These are phyloP conservation scores for Termitomyces sp. DNA, from an alignment of 768 basidiomycete species.

Conservation along the genomic window DNA sequence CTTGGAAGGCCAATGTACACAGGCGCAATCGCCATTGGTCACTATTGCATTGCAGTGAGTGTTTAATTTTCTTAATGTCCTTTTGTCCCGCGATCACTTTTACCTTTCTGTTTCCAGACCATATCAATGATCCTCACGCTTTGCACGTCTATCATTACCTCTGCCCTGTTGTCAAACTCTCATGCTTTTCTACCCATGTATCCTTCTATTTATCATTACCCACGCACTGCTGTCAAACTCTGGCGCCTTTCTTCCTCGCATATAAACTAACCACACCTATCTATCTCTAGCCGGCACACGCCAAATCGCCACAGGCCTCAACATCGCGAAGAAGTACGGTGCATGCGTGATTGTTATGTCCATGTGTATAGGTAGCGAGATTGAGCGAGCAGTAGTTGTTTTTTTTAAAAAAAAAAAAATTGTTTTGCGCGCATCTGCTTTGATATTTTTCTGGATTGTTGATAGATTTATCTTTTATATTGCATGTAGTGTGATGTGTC, in stretches of 20 bases:
- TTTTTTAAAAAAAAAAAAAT: no score
- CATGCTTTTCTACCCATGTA: no score
- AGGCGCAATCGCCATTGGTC: constrained; percentile 90
- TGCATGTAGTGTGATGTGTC: no score
- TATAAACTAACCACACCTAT: neutral
- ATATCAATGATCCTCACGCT: no score
- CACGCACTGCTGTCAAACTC: neutral
- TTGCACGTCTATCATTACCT: no score
- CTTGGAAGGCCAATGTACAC: constrained; percentile 81
- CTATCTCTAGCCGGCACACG: constrained; percentile 62
- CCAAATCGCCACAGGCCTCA: constrained; percentile 82
- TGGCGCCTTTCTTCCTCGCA: neutral
- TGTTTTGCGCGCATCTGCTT: neutral
- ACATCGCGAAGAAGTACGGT: constrained; percentile 72
- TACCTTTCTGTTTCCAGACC: no score
- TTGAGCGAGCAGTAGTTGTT: constrained; percentile 71
- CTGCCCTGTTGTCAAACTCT: no score
- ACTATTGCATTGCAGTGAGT: constrained; percentile 84
- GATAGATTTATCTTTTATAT: neutral
- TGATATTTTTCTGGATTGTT: neutral
- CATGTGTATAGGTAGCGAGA: constrained; percentile 89
- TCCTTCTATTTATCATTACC: no score
- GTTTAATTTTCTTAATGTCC: neutral
- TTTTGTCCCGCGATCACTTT: no score
- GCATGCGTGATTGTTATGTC: constrained; percentile 79